phyloP scores from a whole-genome alignment of 208 protist genomes.

The Leishmania amazonensis region DNA sequence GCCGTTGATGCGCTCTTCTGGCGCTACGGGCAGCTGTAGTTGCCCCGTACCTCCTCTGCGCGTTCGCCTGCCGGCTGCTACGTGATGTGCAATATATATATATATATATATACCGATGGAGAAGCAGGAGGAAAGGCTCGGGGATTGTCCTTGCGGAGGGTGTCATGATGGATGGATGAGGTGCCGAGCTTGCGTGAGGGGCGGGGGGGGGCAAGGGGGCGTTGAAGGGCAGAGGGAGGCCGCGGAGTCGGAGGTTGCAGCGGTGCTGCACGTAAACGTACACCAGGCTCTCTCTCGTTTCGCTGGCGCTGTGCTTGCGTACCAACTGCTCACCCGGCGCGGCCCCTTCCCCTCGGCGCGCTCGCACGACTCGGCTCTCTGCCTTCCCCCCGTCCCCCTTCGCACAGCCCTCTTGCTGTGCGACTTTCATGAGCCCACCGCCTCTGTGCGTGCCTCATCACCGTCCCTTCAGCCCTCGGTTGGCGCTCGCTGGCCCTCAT shows the following conservation, averaged over 20 bases:
- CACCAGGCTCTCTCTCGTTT: background rate
- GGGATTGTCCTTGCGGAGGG: background rate
- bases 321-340: too few relatives aligned
- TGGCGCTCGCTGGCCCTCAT: background rate
- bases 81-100: background rate
- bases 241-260: background rate
- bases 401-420: background rate
- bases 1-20: constrained; percentile 68
- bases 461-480: background rate
- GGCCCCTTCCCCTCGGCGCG: too few relatives aligned
- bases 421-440: background rate
- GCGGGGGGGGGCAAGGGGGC: background rate
- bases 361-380: too few relatives aligned
- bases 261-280: background rate
- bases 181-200: background rate
- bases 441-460: background rate
- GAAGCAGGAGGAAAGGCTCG: background rate
- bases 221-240: background rate
- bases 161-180: background rate
- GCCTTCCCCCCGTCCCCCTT: background rate
- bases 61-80: background rate
- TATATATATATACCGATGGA: background rate
- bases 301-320: too few relatives aligned
- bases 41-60: background rate
- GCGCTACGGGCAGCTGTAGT: constrained; percentile 55